Evolutionary conservation across 2,329 filamentous ascomycete genomes (phyloP).

Genomic region (Trichoderma sp.): DNA sequence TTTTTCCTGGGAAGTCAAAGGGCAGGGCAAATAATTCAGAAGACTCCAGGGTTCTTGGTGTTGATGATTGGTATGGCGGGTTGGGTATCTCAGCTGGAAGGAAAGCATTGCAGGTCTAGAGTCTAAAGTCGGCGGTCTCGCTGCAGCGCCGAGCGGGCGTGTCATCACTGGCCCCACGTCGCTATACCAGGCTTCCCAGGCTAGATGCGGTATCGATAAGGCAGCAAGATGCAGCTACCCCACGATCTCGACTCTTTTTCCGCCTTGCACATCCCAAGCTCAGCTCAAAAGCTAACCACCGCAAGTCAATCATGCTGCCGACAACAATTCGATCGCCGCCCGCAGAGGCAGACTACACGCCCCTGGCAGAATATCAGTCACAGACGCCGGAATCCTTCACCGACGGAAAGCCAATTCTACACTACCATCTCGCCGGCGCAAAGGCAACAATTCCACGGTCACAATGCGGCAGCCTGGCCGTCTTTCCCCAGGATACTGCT

Average conservation of each 20-base stretch:
- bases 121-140: neutral
- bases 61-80: neutral
- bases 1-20: neutral
- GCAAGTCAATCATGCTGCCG: constrained; percentile 38
- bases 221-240: constrained; percentile 19
- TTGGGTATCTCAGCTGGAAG: neutral
- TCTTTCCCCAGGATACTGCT: constrained; percentile 46
- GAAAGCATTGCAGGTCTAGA: neutral
- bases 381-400: constrained; percentile 73
- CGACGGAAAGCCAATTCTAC: constrained; percentile 67
- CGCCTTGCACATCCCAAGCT: neutral
- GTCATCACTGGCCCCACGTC: constrained; percentile 19
- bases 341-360: constrained; percentile 57
- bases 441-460: constrained; percentile 57
- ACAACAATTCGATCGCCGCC: constrained; percentile 59
- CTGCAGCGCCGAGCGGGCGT: neutral
- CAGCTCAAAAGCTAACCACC: neutral
- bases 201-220: constrained; percentile 20
- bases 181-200: neutral
- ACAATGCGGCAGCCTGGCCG: constrained; percentile 55
- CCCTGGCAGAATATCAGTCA: constrained; percentile 66
- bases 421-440: constrained; percentile 58
- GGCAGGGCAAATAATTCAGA: neutral
- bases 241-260: constrained; percentile 18
- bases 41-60: neutral